Evolutionary conservation across 306 rosid species (phyloP), one percentile per base, ranked within the genome.

Genomic region (Begonia masoniana): DNA sequence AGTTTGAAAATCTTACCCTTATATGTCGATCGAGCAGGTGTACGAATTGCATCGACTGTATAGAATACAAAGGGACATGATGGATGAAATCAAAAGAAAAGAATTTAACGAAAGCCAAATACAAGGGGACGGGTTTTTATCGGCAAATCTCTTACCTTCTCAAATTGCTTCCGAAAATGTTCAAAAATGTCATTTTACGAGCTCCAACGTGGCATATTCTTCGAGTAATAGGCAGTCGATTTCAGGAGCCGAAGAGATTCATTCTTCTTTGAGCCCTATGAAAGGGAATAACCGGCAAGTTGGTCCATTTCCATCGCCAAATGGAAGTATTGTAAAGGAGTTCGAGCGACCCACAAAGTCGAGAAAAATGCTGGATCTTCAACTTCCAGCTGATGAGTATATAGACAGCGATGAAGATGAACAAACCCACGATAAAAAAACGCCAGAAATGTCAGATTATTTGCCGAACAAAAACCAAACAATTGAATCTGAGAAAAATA

Each of bases 351-450:
- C 96, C 47, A 68, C 76, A 36, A 83, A 74, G 78, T 68, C 43
- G 69, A 83, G 78, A 59, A 83, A 68, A 81, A 77, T 68, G 76
- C 79, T 91, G 71, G 99, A 86, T 74, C 99, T 85, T 63, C 91
- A 84, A 14, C 96, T 83, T 62, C 99, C 94, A 31, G 94, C 99
- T 26, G 84, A 83, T 56, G 94, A 71, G 58, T 77, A 83, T 53
- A 63, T 81, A 12, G 94, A 91, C 70, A 61, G 84, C 2, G 96
- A 86, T 15, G 97, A 85, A 78, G 83, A 82, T 62, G 96, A 91
- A 54, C 78, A 71, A 51, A 60, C 72, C 56, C 79, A 75, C 26
- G 82, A 76, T 50, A 82, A 75, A 61, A 89, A 76, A 62, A 70
- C 41, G 35, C 55, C 76, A 57, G 79, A 50, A 41, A 60, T 63